These are phyloP conservation scores for Seminavis robusta DNA, from an alignment of 108 stramenopile species.

Conservation along the genomic window DNA sequence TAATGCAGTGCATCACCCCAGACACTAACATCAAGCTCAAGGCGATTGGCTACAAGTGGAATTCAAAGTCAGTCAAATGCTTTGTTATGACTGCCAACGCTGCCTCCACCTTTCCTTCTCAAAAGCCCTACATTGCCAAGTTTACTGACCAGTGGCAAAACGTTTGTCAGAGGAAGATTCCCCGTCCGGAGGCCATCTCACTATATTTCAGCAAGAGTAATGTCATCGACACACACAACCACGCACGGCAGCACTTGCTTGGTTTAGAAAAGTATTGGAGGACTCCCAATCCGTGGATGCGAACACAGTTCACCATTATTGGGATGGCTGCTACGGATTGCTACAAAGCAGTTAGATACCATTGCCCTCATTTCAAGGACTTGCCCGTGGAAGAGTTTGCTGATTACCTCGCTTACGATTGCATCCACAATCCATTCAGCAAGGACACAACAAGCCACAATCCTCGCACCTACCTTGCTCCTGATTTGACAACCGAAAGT, in stretches of 20 bases:
- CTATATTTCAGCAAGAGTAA: constrained; percentile 4
- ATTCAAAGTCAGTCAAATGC: background rate
- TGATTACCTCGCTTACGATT: background rate
- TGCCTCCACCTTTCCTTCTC: too few species aligned
- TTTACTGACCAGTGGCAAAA: too few species aligned
- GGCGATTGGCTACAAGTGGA: constrained; percentile 16
- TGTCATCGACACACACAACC: constrained; percentile 27
- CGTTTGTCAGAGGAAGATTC: constrained; percentile 4
- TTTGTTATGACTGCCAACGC: background rate
- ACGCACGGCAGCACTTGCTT: constrained; percentile 12
- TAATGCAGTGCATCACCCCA: constrained; percentile 11
- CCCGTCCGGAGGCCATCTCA: constrained; percentile 1
- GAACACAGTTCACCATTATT: constrained; percentile 17
- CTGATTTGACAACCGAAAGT: too few species aligned
- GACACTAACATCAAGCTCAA: constrained; percentile 7
- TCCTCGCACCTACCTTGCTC: too few species aligned
- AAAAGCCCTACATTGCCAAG: too few species aligned
- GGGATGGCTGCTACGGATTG: constrained; percentile 25
- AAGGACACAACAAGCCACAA: background rate
- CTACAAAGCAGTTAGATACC: too few species aligned
- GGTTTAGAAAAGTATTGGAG: constrained; percentile 20
- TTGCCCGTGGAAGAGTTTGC: constrained; percentile 1
- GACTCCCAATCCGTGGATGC: constrained; percentile 19
- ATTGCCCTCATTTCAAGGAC: too few species aligned
- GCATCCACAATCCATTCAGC: background rate